Evolutionary conservation across 2,329 filamentous ascomycete species (phyloP).

Genomic region (Botrytis cinerea): DNA sequence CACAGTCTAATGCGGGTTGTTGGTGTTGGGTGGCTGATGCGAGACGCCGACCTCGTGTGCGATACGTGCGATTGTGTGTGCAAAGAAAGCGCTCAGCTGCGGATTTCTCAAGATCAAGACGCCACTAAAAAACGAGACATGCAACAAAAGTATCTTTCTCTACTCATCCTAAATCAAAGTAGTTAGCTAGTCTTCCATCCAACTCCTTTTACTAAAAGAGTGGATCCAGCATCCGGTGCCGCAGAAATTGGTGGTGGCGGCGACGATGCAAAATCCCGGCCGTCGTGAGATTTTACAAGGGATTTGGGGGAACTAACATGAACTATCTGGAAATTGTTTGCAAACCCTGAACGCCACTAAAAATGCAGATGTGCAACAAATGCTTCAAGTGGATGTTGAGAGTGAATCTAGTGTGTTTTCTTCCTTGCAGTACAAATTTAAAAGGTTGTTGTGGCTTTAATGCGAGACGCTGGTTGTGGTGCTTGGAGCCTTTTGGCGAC

Average conservation of each 20-base stretch:
- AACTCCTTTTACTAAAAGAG: background rate
- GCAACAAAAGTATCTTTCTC: background rate
- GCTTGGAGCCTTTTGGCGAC: background rate
- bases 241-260: background rate
- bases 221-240: background rate
- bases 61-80: background rate
- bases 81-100: background rate
- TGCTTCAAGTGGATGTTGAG: background rate
- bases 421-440: background rate
- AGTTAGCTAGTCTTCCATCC: background rate
- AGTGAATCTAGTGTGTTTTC: background rate
- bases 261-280: slow-evolving; percentile 2
- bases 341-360: slow-evolving; percentile 15
- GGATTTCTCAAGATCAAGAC: background rate
- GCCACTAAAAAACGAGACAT: background rate
- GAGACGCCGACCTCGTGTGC: background rate
- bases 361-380: slow-evolving; percentile 21
- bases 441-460: background rate
- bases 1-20: background rate
- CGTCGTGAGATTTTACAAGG: background rate
- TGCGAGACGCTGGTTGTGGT: background rate
- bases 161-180: background rate
- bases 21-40: background rate
- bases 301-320: background rate
- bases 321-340: background rate